phyloP scores from a whole-genome alignment of 306 rosid species.

The Cicer cuneatum region DNA sequence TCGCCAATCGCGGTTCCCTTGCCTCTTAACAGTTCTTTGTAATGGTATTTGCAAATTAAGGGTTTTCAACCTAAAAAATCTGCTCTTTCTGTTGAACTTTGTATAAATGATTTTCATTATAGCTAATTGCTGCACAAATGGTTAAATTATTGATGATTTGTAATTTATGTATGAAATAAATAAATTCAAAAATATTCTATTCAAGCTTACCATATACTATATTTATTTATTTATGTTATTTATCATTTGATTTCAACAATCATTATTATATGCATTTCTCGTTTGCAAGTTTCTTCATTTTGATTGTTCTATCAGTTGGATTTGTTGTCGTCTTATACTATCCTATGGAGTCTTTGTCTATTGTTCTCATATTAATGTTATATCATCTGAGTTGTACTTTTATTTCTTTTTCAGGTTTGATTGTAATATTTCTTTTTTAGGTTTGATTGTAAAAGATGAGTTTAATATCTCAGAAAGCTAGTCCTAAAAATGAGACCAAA shows the following conservation, averaged over 20 bases:
- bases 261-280: neutral
- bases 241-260: neutral
- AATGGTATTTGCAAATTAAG: too few relatives aligned
- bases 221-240: neutral
- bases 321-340: neutral
- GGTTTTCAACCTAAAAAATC: too few relatives aligned
- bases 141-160: neutral
- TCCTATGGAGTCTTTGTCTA: neutral
- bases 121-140: neutral
- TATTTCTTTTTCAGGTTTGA: conserved; percentile 33
- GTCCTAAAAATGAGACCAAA: conserved; percentile 42
- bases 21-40: too few relatives aligned
- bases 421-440: conserved; percentile 33
- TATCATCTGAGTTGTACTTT: neutral
- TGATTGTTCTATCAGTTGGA: neutral
- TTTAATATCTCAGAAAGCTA: conserved; percentile 73
- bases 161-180: neutral
- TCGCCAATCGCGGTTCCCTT: too few relatives aligned
- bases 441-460: conserved; percentile 61
- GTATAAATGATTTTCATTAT: too few relatives aligned
- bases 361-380: neutral
- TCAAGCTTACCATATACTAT: neutral
- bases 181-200: neutral
- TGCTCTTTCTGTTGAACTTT: too few relatives aligned
- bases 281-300: neutral